phyloP scores from a whole-genome alignment of 1,139 yeast genomes.

The Protomyces macrosporus region DNA sequence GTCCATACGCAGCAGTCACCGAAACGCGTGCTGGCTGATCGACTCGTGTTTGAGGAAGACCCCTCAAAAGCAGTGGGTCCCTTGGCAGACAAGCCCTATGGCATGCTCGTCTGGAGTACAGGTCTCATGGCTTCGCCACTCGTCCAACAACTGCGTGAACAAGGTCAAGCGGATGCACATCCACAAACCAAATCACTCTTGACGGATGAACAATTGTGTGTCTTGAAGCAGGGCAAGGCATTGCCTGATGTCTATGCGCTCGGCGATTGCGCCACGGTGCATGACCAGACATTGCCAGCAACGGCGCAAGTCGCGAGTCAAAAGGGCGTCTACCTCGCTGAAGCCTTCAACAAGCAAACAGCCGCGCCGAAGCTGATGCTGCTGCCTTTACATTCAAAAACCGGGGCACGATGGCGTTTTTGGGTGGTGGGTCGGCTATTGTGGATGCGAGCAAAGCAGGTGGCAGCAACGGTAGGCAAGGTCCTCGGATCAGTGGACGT shows the following conservation, averaged over 20 bases:
- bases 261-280: constrained; percentile 61
- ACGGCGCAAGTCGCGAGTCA: constrained; percentile 25
- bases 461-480: constrained; percentile 37
- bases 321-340: constrained; percentile 44
- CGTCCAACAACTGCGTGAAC: background rate
- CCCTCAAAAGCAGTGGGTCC: constrained; percentile 36
- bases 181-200: constrained; percentile 1
- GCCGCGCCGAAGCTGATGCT: constrained; percentile 43
- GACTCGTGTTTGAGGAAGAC: constrained; percentile 53
- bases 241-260: constrained; percentile 59
- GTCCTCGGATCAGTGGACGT: constrained; percentile 48
- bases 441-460: constrained; percentile 50
- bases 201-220: constrained; percentile 50
- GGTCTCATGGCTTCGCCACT: constrained; percentile 47
- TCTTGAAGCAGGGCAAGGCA: constrained; percentile 49
- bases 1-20: constrained; percentile 45
- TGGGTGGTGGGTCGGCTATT: constrained; percentile 61
- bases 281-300: constrained; percentile 38
- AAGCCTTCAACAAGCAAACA: constrained; percentile 36
- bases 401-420: constrained; percentile 57
- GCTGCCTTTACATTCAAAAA: constrained; percentile 51
- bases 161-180: background rate
- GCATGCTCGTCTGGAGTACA: constrained; percentile 56
- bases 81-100: constrained; percentile 44
- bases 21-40: constrained; percentile 3